phyloP scores from a whole-genome alignment of 1,284 basidiomycete genomes.

The Ustilago hordei region DNA sequence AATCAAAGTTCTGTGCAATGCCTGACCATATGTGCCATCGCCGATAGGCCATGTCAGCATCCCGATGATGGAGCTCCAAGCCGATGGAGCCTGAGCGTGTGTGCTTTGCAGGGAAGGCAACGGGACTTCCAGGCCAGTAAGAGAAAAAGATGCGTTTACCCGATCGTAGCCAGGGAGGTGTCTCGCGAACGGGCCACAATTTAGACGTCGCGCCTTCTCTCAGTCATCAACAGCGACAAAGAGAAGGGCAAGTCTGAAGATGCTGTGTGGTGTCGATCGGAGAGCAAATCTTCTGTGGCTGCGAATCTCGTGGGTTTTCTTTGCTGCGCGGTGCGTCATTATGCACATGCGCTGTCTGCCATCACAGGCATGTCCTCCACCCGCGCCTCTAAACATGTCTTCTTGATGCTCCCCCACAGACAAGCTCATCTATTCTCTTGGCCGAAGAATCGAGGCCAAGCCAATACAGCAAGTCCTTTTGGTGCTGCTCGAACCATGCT shows the following conservation, averaged over 20 bases:
- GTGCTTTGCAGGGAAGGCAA: not conserved
- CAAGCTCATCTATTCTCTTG: not conserved
- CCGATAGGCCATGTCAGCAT: not conserved
- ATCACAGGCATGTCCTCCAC: conserved; percentile 19
- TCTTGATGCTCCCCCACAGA: not conserved
- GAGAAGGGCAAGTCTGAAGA: not conserved
- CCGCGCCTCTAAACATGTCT: not conserved
- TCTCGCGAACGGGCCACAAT: not conserved
- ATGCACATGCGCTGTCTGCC: conserved; percentile 11
- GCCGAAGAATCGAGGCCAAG: not conserved
- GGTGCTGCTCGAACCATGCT: not conserved
- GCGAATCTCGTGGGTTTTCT: not conserved
- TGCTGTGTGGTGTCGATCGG: not conserved
- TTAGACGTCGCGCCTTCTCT: not conserved
- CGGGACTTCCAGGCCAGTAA: no score
- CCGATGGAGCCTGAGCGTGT: not conserved
- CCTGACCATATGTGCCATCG: not conserved
- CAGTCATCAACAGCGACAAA: conserved; percentile 12
- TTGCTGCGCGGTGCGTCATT: conserved; percentile 34
- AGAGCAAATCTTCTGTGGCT: not conserved
- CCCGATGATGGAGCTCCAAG: not conserved
- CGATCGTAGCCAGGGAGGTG: conserved; percentile 5
- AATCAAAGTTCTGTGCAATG: not conserved
- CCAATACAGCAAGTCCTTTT: not conserved
- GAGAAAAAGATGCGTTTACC: conserved; percentile 11